These are phyloP conservation scores for Saccharomyces jurei DNA, from an alignment of 805 yeast species.

Conservation along the genomic window DNA sequence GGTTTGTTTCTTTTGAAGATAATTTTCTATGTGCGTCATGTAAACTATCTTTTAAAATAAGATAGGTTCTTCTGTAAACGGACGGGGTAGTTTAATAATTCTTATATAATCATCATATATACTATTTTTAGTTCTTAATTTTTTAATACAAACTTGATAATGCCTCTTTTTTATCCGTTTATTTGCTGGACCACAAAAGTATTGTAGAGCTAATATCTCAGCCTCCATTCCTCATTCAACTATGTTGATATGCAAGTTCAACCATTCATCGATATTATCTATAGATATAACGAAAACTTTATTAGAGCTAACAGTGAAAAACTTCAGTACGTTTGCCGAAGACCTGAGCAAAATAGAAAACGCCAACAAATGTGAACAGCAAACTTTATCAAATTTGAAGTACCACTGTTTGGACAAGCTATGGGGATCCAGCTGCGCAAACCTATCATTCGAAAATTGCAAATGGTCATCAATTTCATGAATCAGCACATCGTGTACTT, in stretches of 20 bases:
- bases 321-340: constrained; percentile 10
- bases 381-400: constrained; percentile 17
- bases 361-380: constrained; percentile 30
- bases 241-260: constrained; percentile 29
- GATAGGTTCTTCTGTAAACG: neutral
- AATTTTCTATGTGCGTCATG: neutral
- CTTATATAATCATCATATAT: neutral
- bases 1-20: neutral
- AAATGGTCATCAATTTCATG: constrained; percentile 14
- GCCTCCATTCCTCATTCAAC: constrained; percentile 4
- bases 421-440: constrained; percentile 23
- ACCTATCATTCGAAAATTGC: constrained; percentile 21
- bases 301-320: constrained; percentile 15
- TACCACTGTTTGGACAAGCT: constrained; percentile 23
- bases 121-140: neutral
- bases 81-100: neutral
- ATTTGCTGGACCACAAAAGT: no score
- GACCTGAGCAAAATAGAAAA: constrained; percentile 23
- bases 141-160: neutral
- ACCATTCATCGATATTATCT: constrained; percentile 30
- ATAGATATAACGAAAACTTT: constrained; percentile 21
- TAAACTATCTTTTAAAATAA: neutral
- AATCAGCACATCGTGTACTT: constrained; percentile 4
- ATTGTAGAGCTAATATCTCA: no score
- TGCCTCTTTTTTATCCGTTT: neutral